Percentiles rank a stretch among this genome's conserved stretches.
These are phyloP conservation scores for Xylaria sp. DNA, from an alignment of 2,329 filamentous ascomycete species.

Conservation along the genomic window DNA sequence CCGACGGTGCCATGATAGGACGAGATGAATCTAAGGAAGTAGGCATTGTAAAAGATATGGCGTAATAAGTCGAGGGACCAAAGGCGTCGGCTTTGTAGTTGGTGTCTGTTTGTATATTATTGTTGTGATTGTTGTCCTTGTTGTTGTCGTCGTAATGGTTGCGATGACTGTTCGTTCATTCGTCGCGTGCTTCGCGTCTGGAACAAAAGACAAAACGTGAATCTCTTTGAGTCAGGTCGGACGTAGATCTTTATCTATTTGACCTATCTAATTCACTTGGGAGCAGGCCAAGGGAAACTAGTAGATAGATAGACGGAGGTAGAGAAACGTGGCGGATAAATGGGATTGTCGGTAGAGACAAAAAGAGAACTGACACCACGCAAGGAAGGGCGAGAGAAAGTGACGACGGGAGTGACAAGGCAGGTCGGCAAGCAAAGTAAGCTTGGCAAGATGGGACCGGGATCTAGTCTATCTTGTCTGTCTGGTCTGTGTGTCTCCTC, in stretches of 20 bases:
- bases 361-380: background rate
- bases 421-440: background rate
- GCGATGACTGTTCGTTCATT: conserved; percentile 2
- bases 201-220: conserved; percentile 15
- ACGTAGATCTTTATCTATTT: conserved; percentile 1
- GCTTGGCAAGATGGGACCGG: conserved; percentile 6
- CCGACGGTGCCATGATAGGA: conserved; percentile 72
- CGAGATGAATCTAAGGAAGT: conserved; percentile 69
- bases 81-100: conserved; percentile 8
- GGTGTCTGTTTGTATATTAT: background rate
- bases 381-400: background rate
- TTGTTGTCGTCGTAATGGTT: background rate
- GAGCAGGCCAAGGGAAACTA: background rate
- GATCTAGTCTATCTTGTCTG: background rate
- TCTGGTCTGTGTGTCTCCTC: background rate
- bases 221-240: conserved; percentile 6
- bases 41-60: conserved; percentile 57
- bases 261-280: background rate
- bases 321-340: background rate
- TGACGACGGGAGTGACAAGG: background rate
- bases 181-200: conserved; percentile 24
- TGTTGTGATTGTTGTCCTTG: background rate
- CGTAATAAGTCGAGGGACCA: background rate
- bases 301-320: background rate
- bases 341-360: background rate